Percentiles rank a stretch among this genome's conserved stretches.
phyloP scores from a whole-genome alignment of 1,139 yeast species.

The Scheffersomyces titani region DNA sequence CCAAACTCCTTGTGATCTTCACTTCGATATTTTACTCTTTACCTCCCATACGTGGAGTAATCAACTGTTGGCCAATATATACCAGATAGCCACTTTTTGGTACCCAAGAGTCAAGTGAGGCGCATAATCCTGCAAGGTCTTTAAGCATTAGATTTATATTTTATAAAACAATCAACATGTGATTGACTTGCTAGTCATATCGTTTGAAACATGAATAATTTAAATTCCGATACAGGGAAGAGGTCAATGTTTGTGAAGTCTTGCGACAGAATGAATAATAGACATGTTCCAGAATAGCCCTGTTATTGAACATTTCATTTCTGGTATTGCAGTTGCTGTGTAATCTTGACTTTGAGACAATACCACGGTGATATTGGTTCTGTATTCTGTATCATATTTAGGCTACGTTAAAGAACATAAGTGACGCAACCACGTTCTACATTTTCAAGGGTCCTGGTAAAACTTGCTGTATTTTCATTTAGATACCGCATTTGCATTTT shows the following conservation, averaged over 20 bases:
- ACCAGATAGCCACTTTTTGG: too few species aligned
- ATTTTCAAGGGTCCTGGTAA: not conserved
- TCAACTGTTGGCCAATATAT: too few species aligned
- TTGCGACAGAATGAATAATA: not conserved
- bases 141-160: not conserved
- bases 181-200: not conserved
- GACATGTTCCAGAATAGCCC: not conserved
- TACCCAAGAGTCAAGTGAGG: not conserved
- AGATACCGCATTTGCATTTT: not conserved
- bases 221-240: not conserved
- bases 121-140: not conserved
- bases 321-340: too few species aligned
- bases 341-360: too few species aligned
- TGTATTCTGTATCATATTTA: too few species aligned
- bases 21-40: too few species aligned
- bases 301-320: not conserved
- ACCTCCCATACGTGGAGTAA: too few species aligned
- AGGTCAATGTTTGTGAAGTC: not conserved
- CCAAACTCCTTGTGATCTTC: too few species aligned
- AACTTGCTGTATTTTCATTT: not conserved
- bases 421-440: not conserved
- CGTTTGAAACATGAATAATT: not conserved
- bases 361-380: not conserved
- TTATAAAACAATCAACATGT: not conserved
- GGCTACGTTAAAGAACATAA: not conserved